Evolutionary conservation across 768 basidiomycete species (phyloP).

Genomic region (Aureoboletus auriporus): DNA sequence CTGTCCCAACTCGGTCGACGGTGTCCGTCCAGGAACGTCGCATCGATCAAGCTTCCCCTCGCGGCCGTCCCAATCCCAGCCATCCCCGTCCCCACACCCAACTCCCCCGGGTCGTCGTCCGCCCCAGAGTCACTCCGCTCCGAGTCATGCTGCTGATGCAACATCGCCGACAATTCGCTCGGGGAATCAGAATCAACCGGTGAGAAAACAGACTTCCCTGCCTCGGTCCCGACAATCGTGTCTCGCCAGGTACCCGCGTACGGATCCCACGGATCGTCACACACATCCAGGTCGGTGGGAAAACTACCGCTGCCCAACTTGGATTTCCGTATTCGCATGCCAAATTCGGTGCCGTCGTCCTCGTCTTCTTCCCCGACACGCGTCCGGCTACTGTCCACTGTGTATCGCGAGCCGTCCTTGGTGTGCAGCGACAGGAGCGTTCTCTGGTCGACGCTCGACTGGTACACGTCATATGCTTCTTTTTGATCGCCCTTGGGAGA

Average conservation of each 20-base stretch:
- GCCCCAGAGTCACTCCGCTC: conserved; percentile 7
- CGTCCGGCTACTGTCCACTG: conserved; percentile 30
- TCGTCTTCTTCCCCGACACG: conserved; percentile 18
- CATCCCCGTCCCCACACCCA: conserved; percentile 33
- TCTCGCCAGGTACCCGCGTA: conserved; percentile 23
- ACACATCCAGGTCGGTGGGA: conserved; percentile 3
- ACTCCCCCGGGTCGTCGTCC: conserved; percentile 19
- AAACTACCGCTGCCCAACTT: background rate
- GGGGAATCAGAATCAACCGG: conserved; percentile 15
- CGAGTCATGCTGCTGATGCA: conserved; percentile 27
- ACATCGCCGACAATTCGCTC: conserved; percentile 24
- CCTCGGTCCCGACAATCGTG: conserved; percentile 27
- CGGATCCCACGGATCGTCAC: conserved; percentile 22
- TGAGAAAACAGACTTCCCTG: conserved; percentile 13
- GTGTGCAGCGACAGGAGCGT: conserved; percentile 34
- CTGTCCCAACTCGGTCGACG: conserved; percentile 14
- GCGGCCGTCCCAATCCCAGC: conserved; percentile 44
- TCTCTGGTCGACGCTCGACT: conserved; percentile 26
- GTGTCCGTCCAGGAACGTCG: conserved; percentile 1
- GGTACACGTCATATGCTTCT: conserved; percentile 29
- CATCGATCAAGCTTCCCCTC: conserved; percentile 28
- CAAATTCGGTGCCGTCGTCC: conserved; percentile 11
- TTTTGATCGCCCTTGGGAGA: conserved; percentile 10
- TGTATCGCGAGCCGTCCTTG: conserved; percentile 30
- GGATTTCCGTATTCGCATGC: conserved; percentile 3